A percentile compares a stretch with the other conserved stretches of the same genome.
Conservation (phyloP, 345 rosid genomes). For the Melaleuca alternifolia region DNA sequence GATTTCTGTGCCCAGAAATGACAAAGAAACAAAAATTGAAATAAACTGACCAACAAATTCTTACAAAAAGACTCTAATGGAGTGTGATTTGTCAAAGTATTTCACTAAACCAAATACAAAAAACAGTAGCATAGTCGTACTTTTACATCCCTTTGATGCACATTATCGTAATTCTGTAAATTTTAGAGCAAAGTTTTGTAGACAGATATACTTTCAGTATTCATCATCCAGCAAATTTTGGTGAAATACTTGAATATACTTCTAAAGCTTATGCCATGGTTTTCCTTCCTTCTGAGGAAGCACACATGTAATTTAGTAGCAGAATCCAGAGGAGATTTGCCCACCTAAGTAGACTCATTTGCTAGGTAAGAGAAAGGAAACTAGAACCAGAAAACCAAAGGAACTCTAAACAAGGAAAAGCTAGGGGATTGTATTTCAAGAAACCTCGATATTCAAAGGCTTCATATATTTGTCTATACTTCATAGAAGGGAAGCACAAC, state of each 20-base stretch:
- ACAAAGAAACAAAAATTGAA: neutral
- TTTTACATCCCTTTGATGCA: neutral
- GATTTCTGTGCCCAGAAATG: constrained; percentile 41
- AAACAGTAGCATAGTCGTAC: neutral
- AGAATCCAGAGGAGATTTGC: neutral
- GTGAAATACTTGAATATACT: neutral
- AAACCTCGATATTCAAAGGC: neutral
- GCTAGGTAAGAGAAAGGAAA: neutral
- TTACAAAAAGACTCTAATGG: neutral
- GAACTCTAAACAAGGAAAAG: neutral
- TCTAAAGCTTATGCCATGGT: neutral
- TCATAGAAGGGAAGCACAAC: neutral
- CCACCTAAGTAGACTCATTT: neutral
- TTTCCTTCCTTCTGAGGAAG: neutral
- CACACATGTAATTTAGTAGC: neutral
- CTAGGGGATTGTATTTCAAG: neutral
- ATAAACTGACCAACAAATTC: neutral
- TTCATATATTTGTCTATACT: neutral
- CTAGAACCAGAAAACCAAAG: neutral
- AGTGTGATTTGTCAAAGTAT: neutral
- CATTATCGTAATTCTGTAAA: neutral
- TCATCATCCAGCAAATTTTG: neutral
- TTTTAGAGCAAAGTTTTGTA: neutral
- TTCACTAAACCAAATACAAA: neutral
- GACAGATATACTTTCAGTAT: neutral